phyloP scores from a whole-genome alignment of 164 flowering plant genomes.

The Cinnamomum micranthum region DNA sequence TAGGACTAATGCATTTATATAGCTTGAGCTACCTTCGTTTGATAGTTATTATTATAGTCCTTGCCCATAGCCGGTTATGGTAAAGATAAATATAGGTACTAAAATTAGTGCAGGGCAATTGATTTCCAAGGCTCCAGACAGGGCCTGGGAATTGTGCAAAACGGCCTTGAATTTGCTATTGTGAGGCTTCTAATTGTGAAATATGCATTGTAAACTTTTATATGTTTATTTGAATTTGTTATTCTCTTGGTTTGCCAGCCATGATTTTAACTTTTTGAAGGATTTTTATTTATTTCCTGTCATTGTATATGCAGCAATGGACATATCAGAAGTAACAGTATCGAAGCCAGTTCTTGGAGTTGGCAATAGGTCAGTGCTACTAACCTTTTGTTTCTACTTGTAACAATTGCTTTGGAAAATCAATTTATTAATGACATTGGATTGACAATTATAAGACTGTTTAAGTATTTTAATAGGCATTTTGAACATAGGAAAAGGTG shows the following conservation, averaged over 20 bases:
- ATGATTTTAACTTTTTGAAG: too few species aligned
- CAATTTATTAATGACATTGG: neutral
- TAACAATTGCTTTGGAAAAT: neutral
- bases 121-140: neutral
- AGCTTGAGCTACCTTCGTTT: too few species aligned
- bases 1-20: too few species aligned
- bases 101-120: neutral
- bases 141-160: neutral
- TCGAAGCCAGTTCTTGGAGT: too few species aligned
- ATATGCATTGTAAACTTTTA: neutral
- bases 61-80: too few species aligned
- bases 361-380: too few species aligned
- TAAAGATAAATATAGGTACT: too few species aligned
- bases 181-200: too few species aligned
- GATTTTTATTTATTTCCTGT: too few species aligned
- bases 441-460: neutral
- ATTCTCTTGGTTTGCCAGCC: neutral
- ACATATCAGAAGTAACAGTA: too few species aligned
- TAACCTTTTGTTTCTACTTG: neutral
- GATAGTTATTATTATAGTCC: too few species aligned
- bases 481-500: neutral
- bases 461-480: neutral
- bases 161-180: neutral
- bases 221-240: neutral
- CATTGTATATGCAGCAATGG: too few species aligned